Base-by-base conservation (phyloP, 177 flowering plant species). In the Vitis hybrid region DNA sequence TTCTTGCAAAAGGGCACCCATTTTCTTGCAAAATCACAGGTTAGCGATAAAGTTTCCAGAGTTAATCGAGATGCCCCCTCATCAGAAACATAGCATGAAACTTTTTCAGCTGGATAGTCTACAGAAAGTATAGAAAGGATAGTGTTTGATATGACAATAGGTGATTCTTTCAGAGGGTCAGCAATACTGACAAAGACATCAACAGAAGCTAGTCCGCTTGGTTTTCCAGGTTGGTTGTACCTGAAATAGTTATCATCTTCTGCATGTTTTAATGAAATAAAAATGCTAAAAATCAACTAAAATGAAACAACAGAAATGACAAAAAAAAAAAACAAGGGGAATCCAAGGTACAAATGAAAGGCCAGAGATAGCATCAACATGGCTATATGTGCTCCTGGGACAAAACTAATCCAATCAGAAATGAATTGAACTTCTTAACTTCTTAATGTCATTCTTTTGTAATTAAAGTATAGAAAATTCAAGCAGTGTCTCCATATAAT, bases 171-270 rank as follows among this genome's bases (percentile, higher is more conserved):
- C 58, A 84, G 75, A 18, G 90, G 88, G 57, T 86, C 88, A 49
- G 80, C 86, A 52, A 87, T 86, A 75, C 86, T 84, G 73, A 85
- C 87, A 76, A 87, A 86, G 55, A 87, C 80, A 81, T 87, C 91
- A 65, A 87, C 83, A 69, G 91, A 83, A 74, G 94, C 94, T 56
- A 89, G 61, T 74, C 87, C 88, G 5, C 90, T 87, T 56, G 93
- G 87, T 74, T 89, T 88, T 50, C 90, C 94, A 80, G 85, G 87
- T 31, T 82, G 80, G 50, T 87, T 89, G 84, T 87, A 89, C 70
- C 94, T 89, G 83, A 66, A 77, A n/a, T 16, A 48, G 6, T 45
- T 10, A 12, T 1, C 20, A 56, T 49, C 15, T 39, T 39, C 14
- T 5, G 4, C 45, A 39, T 4, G 45, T 39, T 39, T 39, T 39